Conservation (phyloP, 1,284 basidiomycete genomes). For the Abortiporus biennis region DNA sequence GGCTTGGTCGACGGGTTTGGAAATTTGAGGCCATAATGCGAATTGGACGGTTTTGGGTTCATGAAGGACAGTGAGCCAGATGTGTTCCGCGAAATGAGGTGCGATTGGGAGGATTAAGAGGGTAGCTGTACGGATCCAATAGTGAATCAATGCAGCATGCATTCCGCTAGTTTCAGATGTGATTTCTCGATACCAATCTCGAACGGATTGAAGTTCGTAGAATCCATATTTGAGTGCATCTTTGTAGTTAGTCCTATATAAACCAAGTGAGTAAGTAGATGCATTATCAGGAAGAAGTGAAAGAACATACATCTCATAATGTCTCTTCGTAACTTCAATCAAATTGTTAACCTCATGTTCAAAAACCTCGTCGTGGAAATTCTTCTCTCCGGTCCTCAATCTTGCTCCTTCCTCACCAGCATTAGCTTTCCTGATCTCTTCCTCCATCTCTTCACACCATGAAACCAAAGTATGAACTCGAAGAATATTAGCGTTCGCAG, state of each 20-base stretch:
- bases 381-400: constrained; percentile 66
- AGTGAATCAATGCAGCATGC: constrained; percentile 75
- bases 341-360: constrained; percentile 89
- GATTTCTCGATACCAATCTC: constrained; percentile 97
- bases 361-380: constrained; percentile 85
- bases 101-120: constrained; percentile 87
- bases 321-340: constrained; percentile 73
- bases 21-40: constrained; percentile 74
- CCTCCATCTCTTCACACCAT: constrained; percentile 95
- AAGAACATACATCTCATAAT: constrained; percentile 72
- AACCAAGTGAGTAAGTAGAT: not conserved
- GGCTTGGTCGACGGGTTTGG: constrained; percentile 49
- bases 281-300: not conserved
- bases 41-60: constrained; percentile 75
- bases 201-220: constrained; percentile 89
- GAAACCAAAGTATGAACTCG: constrained; percentile 87
- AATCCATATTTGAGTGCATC: constrained; percentile 94
- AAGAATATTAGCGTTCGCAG: constrained; percentile 96
- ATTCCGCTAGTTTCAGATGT: constrained; percentile 86
- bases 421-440: no score
- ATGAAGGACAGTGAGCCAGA: constrained; percentile 77
- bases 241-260: constrained; percentile 83
- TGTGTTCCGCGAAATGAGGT: constrained; percentile 93
- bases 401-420: constrained; percentile 54
- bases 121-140: constrained; percentile 81